phyloP scores from a whole-genome alignment of 179 eudicot genomes.

The Sideroxylon spinosum region DNA sequence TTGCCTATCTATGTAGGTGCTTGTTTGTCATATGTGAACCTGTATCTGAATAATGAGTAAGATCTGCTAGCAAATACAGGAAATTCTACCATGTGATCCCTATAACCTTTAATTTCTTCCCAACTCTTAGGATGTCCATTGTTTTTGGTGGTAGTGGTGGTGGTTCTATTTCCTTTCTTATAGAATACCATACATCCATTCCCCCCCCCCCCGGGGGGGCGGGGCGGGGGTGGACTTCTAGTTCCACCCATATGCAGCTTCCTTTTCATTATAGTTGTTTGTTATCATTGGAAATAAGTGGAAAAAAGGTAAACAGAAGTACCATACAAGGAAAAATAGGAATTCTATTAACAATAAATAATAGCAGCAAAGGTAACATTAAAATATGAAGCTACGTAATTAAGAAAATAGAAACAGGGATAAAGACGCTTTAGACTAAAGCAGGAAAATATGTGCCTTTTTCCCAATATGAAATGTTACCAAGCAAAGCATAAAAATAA shows the following conservation, averaged over 20 bases:
- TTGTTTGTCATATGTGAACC: neutral
- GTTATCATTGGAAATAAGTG: neutral
- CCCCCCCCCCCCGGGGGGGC: neutral
- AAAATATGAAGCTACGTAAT: neutral
- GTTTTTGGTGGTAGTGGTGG: neutral
- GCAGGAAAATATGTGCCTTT: neutral
- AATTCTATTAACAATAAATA: neutral
- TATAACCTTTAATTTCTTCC: slow-evolving; percentile 7
- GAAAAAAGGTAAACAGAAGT: neutral
- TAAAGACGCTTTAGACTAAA: neutral
- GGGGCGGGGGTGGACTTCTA: neutral
- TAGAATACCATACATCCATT: neutral
- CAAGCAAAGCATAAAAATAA: neutral
- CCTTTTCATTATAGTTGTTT: neutral
- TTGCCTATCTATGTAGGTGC: neutral
- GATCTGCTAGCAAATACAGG: neutral
- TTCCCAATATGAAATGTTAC: neutral
- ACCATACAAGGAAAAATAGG: neutral
- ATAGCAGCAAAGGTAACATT: too few species aligned
- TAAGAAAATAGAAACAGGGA: neutral
- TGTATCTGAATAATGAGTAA: neutral
- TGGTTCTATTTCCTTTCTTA: neutral
- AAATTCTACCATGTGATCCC: neutral
- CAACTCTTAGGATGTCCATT: neutral
- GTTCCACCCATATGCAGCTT: neutral